Evolutionary conservation across 2,329 filamentous ascomycete species (phyloP).

Genomic region (Aspergillus sojae): DNA sequence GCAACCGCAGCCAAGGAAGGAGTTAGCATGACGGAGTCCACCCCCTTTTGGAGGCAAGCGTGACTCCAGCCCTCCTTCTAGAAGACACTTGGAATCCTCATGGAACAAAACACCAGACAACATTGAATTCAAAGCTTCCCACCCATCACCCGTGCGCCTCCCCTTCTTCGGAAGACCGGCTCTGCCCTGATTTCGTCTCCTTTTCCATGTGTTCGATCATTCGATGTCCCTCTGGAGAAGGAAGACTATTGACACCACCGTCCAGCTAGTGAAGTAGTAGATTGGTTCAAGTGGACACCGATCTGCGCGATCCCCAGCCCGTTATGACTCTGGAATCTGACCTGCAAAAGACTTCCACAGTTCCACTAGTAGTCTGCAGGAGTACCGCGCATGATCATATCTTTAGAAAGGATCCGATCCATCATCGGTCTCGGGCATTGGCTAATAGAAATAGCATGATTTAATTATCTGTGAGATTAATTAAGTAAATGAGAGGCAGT

Average conservation of each 20-base stretch:
- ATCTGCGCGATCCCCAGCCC: constrained; percentile 13
- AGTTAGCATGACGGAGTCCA: background rate
- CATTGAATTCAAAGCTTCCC: constrained; percentile 28
- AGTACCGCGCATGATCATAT: background rate
- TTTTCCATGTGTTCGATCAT: constrained; percentile 1
- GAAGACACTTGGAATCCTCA: constrained; percentile 38
- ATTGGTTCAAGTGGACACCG: constrained; percentile 12
- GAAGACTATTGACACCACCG: constrained; percentile 19
- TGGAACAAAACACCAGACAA: constrained; percentile 2
- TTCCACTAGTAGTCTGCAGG: background rate
- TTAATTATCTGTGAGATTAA: background rate
- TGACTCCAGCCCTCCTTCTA: constrained; percentile 28
- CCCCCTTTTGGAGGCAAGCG: constrained; percentile 8
- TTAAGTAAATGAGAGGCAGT: background rate
- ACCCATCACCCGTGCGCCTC: constrained; percentile 12
- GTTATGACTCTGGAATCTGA: background rate
- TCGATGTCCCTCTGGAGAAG: background rate
- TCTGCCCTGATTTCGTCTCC: background rate
- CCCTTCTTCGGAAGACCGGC: background rate
- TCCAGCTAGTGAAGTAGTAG: constrained; percentile 25
- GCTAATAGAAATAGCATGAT: constrained; percentile 3
- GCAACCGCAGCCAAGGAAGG: constrained; percentile 12
- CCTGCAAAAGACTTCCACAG: background rate
- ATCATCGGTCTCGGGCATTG: background rate
- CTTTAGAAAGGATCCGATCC: background rate